Conservation (phyloP, 805 yeast genomes). For the Yamadazyma phyllophila region DNA sequence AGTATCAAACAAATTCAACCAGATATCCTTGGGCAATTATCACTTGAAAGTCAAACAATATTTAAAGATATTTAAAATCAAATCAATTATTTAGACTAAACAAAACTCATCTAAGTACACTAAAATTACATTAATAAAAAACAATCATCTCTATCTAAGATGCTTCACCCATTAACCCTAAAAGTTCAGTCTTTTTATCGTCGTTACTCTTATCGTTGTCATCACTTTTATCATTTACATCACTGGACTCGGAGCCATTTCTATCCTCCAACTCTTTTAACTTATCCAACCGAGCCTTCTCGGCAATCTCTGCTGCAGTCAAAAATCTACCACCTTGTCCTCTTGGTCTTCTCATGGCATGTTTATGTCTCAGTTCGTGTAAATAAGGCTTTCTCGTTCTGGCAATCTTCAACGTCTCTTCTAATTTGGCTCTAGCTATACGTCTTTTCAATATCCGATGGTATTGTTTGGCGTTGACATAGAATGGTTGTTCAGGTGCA, state of each 20-base stretch:
- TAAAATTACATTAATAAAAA: slow-evolving; percentile 7
- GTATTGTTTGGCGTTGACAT: slow-evolving; percentile 96
- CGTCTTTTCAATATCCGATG: slow-evolving; percentile 92
- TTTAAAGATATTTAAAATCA: slow-evolving; percentile 8
- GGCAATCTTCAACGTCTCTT: slow-evolving; percentile 82
- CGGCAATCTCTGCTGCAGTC: slow-evolving; percentile 75
- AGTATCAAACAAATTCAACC: slow-evolving; percentile 27
- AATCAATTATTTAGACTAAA: background rate
- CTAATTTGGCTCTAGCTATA: slow-evolving; percentile 88
- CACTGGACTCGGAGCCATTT: slow-evolving; percentile 1
- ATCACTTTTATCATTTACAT: slow-evolving; percentile 1
- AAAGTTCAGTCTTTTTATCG: slow-evolving; percentile 3
- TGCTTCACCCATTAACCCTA: slow-evolving; percentile 6
- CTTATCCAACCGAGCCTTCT: slow-evolving; percentile 40
- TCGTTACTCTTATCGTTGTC: slow-evolving; percentile 5
- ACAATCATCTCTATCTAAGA: slow-evolving; percentile 1
- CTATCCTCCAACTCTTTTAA: slow-evolving; percentile 32
- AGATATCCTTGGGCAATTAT: slow-evolving; percentile 27
- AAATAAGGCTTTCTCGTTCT: slow-evolving; percentile 90
- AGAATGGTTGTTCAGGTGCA: slow-evolving; percentile 79
- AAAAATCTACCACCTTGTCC: slow-evolving; percentile 98
- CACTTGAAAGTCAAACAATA: slow-evolving; percentile 16
- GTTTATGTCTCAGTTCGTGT: slow-evolving; percentile 97
- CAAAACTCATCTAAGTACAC: slow-evolving; percentile 4
- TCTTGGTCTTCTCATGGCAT: slow-evolving; percentile 98